A percentile compares a stretch with the other conserved stretches of the same genome.
phyloP scores from a whole-genome alignment of 768 basidiomycete species.

The Amanita inopinata region DNA sequence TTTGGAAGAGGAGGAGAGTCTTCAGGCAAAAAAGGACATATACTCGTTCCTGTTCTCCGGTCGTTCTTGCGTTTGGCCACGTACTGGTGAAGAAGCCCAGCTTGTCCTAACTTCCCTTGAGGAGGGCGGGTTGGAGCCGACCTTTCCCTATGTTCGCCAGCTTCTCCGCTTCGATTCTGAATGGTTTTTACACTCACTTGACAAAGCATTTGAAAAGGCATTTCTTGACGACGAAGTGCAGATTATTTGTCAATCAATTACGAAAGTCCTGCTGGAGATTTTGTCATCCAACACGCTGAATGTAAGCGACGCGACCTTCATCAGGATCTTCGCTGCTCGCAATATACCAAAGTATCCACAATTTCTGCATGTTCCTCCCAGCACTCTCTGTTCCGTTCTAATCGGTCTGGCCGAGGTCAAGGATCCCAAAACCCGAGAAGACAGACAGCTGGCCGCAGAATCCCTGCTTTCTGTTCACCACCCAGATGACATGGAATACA shows the following conservation, averaged over 20 bases:
- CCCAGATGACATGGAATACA: conserved; percentile 64
- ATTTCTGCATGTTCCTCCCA: conserved; percentile 61
- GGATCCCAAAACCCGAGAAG: conserved; percentile 76
- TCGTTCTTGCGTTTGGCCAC: conserved; percentile 69
- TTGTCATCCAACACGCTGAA: conserved; percentile 44
- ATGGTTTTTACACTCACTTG: conserved; percentile 86
- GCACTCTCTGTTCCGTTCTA: conserved; percentile 65
- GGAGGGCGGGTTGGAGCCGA: conserved; percentile 67
- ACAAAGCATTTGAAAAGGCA: conserved; percentile 89
- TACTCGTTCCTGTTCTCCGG: conserved; percentile 84
- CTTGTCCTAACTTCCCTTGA: conserved; percentile 70
- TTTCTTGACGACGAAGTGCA: conserved; percentile 75
- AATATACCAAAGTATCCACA: conserved; percentile 97
- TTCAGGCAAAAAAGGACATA: conserved; percentile 59
- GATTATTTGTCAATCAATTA: conserved; percentile 66
- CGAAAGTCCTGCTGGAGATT: conserved; percentile 80
- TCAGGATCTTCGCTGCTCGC: conserved; percentile 92
- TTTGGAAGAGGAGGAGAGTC: conserved; percentile 53
- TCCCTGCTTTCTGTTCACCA: conserved; percentile 87
- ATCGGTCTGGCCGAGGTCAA: conserved; percentile 66
- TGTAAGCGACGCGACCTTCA: conserved; percentile 63
- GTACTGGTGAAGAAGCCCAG: conserved; percentile 50
- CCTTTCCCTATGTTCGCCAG: conserved; percentile 83
- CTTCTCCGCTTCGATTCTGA: conserved; percentile 87
- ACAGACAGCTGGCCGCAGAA: conserved; percentile 91